phyloP scores from a whole-genome alignment of 306 rosid species.

The Inga leiocalycina region DNA sequence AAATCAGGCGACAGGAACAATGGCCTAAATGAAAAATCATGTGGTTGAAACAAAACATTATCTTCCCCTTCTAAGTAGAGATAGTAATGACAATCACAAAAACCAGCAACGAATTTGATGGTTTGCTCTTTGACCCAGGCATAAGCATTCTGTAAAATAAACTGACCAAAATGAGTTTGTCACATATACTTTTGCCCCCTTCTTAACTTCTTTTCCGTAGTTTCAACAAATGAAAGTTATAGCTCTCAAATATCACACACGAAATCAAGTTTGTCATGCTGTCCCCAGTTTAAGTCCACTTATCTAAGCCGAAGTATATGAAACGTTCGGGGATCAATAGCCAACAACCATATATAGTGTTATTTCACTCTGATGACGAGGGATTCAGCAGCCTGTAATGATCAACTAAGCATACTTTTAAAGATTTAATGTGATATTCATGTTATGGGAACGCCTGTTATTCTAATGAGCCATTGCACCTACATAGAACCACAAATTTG shows the following conservation, averaged over 20 bases:
- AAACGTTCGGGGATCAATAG: constrained; percentile 8
- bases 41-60: neutral
- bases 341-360: neutral
- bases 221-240: neutral
- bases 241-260: neutral
- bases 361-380: neutral
- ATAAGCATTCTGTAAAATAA: neutral
- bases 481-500: constrained; percentile 1
- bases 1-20: neutral
- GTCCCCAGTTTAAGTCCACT: constrained; percentile 24
- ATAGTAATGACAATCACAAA: neutral
- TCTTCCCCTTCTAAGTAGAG: neutral
- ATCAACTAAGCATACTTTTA: neutral
- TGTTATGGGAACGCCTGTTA: neutral
- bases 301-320: constrained; percentile 20
- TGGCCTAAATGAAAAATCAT: neutral
- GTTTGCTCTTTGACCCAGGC: neutral
- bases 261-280: constrained; percentile 11
- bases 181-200: neutral
- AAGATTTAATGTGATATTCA: neutral
- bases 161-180: neutral
- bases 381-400: neutral
- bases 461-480: constrained; percentile 9
- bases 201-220: neutral
- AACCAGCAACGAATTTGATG: neutral